Evolutionary conservation across 1,139 yeast species (phyloP).

Genomic region (Hemisphaericaspora subhashii): DNA sequence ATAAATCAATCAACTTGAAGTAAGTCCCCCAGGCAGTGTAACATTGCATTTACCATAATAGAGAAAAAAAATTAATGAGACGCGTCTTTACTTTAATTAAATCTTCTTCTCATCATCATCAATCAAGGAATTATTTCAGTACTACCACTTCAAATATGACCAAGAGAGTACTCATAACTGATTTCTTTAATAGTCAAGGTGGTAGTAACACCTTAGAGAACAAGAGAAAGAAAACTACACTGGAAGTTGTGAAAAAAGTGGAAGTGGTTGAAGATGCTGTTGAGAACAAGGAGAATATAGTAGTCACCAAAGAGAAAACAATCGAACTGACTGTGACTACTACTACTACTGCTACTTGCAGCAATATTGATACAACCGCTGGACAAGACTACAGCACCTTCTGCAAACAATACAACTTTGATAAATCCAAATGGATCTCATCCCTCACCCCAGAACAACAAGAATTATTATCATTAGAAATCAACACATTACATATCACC

Average conservation of each 20-base stretch:
- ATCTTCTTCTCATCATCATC: neutral
- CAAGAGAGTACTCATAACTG: slow-evolving; percentile 15
- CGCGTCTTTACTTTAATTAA: slow-evolving; percentile 5
- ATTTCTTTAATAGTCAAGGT: slow-evolving; percentile 11
- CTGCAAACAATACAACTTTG: slow-evolving; percentile 30
- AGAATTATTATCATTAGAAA: slow-evolving; percentile 64
- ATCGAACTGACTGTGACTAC: neutral
- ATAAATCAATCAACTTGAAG: neutral
- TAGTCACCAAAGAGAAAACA: slow-evolving; percentile 1
- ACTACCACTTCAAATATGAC: slow-evolving; percentile 8
- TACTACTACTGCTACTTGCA: slow-evolving; percentile 5
- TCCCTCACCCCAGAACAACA: slow-evolving; percentile 53
- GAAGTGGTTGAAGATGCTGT: neutral
- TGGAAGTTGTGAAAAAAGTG: neutral
- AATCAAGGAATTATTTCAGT: neutral
- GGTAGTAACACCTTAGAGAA: neutral
- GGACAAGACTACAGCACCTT: slow-evolving; percentile 15
- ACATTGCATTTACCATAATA: too few species aligned
- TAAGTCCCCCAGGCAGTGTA: too few species aligned
- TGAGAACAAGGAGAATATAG: slow-evolving; percentile 2
- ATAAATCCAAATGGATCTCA: slow-evolving; percentile 55
- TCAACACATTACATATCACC: slow-evolving; percentile 64
- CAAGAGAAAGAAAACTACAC: neutral
- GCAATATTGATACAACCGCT: slow-evolving; percentile 9
- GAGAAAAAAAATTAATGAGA: neutral